Percentiles rank a stretch among this genome's conserved stretches.
phyloP scores from a whole-genome alignment of 106 monocot genomes.

The Chionographis japonica region DNA sequence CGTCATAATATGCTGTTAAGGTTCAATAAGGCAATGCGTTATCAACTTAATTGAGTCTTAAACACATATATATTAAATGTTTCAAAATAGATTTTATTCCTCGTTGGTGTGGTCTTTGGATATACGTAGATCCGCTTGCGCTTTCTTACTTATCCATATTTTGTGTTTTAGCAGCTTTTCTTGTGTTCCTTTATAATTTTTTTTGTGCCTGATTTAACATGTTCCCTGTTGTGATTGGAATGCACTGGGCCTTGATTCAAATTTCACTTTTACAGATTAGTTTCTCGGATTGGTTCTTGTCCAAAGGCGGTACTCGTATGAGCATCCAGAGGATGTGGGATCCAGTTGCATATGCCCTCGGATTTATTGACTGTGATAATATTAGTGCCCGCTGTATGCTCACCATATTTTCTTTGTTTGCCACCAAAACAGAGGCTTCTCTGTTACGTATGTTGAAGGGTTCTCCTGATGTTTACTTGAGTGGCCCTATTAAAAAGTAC shows the following conservation, averaged over 20 bases:
- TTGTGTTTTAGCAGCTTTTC: too few species aligned
- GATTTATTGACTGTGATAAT: conserved; percentile 97
- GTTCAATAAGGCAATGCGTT: neutral
- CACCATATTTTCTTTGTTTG: conserved; percentile 90
- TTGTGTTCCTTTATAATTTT: neutral
- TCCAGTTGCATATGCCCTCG: conserved; percentile 97
- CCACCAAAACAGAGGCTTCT: conserved; percentile 98
- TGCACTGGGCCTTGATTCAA: neutral
- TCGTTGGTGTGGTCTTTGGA: too few species aligned
- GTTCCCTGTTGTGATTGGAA: neutral
- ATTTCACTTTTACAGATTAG: conserved; percentile 50
- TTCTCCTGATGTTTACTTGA: conserved; percentile 89
- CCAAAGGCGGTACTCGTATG: conserved; percentile 94
- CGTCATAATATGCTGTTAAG: neutral
- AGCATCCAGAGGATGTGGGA: conserved; percentile 98
- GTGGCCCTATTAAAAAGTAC: conserved; percentile 93
- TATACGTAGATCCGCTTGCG: too few species aligned
- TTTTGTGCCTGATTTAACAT: neutral
- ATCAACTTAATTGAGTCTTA: too few species aligned
- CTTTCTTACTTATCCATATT: too few species aligned
- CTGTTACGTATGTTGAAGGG: conserved; percentile 95
- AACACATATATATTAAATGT: too few species aligned
- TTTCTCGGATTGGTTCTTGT: conserved; percentile 95
- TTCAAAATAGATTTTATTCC: too few species aligned
- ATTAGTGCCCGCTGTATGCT: conserved; percentile 99